phyloP scores from a whole-genome alignment of 164 flowering plant genomes.

The Aristolochia fimbriata region DNA sequence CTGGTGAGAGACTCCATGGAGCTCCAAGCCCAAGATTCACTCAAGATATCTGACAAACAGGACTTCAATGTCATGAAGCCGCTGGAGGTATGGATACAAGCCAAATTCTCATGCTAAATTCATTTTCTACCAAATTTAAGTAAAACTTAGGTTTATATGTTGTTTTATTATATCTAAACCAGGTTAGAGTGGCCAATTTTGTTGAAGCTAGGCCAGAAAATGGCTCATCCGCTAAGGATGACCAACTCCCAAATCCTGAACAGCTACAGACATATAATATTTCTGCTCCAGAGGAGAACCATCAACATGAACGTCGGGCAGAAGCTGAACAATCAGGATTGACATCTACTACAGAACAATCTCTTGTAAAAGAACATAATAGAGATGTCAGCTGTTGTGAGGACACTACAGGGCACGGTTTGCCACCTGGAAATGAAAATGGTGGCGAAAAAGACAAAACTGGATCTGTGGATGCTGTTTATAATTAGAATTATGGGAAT shows the following conservation, averaged over 20 bases:
- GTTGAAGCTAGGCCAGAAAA: constrained; percentile 10
- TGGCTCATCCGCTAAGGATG: constrained; percentile 13
- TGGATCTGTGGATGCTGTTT: no score
- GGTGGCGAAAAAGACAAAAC: no score
- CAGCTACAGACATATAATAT: constrained; percentile 9
- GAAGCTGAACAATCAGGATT: constrained; percentile 7
- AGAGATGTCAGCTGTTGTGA: constrained; percentile 31
- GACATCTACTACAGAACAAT: constrained; percentile 2
- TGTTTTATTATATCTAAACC: neutral
- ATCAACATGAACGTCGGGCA: constrained; percentile 4
- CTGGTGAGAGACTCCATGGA: constrained; percentile 90
- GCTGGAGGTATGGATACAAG: constrained; percentile 43
- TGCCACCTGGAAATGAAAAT: no score
- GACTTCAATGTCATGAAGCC: constrained; percentile 63
- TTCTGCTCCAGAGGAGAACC: neutral
- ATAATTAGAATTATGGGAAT: no score
- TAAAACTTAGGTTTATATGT: neutral
- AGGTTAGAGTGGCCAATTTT: constrained; percentile 60
- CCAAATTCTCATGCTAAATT: neutral
- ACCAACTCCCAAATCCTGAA: constrained; percentile 6
- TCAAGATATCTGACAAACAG: constrained; percentile 28
- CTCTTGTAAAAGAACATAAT: constrained; percentile 19
- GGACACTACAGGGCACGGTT: no score
- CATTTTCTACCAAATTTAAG: neutral
- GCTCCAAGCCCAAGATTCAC: constrained; percentile 62